A percentile compares a stretch with the other conserved stretches of the same genome.
These are phyloP conservation scores for Chenopodium berlandieri DNA, from an alignment of 148 eudicot genomes.

Conservation along the genomic window DNA sequence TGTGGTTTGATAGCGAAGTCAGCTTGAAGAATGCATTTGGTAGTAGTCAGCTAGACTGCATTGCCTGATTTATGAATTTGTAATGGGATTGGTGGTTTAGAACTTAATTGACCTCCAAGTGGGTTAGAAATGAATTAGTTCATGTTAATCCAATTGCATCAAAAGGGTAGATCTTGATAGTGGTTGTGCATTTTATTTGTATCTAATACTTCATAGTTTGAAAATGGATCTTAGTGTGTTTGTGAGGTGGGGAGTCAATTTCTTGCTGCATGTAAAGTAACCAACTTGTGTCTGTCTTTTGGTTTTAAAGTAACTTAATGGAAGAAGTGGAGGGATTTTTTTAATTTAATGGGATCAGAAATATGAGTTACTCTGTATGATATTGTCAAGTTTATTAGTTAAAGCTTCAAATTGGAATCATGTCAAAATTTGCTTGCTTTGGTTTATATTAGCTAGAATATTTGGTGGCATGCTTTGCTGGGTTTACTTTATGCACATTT, in stretches of 20 bases:
- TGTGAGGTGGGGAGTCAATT: background rate
- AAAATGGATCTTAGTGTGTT: background rate
- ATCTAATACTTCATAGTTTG: background rate
- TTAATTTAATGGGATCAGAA: too few species aligned
- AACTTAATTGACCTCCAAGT: too few species aligned
- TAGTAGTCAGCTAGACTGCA: background rate
- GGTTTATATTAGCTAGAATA: background rate
- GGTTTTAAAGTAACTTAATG: background rate
- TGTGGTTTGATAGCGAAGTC: background rate
- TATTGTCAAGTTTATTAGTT: background rate
- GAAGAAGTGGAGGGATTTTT: background rate
- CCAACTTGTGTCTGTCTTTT: background rate
- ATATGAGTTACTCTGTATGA: background rate
- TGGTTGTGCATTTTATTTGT: background rate
- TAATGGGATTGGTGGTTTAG: background rate
- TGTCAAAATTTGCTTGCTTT: background rate
- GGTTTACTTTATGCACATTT: background rate
- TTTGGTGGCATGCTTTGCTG: background rate
- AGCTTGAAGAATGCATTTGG: background rate
- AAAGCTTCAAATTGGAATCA: background rate
- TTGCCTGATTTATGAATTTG: background rate
- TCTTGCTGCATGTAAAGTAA: background rate
- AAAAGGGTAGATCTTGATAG: background rate
- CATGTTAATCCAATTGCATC: background rate
- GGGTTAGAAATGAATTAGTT: background rate